phyloP scores from a whole-genome alignment of 768 basidiomycete species.

The Cystobasidium onofrii region DNA sequence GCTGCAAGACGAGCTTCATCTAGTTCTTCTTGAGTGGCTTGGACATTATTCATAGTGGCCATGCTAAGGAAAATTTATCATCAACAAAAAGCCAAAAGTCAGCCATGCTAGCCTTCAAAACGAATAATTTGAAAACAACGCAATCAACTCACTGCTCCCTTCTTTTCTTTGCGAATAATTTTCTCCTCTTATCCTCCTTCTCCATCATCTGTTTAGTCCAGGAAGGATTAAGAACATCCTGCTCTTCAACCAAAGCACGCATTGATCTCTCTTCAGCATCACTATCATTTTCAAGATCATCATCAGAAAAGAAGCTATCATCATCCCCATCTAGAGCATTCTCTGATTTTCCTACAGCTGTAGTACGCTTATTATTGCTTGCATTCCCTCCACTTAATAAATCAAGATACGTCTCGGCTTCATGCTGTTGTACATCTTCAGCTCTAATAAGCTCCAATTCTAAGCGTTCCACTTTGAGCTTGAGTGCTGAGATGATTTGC shows the following conservation, averaged over 20 bases:
- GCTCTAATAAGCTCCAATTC: neutral
- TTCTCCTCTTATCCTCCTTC: slow-evolving; percentile 12
- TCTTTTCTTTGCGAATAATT: slow-evolving; percentile 16
- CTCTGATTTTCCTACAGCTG: too few relatives aligned
- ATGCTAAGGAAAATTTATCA: neutral
- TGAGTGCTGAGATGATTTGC: slow-evolving; percentile 14
- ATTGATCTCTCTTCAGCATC: slow-evolving; percentile 14
- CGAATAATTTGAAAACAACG: neutral
- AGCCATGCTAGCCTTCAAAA: too few relatives aligned
- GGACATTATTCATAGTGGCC: neutral
- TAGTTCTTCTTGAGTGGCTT: neutral
- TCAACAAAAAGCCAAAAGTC: too few relatives aligned
- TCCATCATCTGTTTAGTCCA: slow-evolving; percentile 21
- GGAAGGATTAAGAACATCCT: neutral
- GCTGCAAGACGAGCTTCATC: neutral
- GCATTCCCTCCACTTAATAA: neutral
- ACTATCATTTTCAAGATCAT: neutral
- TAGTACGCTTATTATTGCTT: neutral
- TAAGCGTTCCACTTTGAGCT: slow-evolving; percentile 6
- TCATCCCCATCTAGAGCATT: neutral
- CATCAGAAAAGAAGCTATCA: neutral
- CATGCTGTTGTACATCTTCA: slow-evolving; percentile 18
- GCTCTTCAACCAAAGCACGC: slow-evolving; percentile 4
- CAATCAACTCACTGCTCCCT: neutral
- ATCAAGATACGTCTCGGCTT: slow-evolving; percentile 26